Conservation (phyloP, 2,329 filamentous ascomycete genomes). For the Chaetomium strumarium region DNA sequence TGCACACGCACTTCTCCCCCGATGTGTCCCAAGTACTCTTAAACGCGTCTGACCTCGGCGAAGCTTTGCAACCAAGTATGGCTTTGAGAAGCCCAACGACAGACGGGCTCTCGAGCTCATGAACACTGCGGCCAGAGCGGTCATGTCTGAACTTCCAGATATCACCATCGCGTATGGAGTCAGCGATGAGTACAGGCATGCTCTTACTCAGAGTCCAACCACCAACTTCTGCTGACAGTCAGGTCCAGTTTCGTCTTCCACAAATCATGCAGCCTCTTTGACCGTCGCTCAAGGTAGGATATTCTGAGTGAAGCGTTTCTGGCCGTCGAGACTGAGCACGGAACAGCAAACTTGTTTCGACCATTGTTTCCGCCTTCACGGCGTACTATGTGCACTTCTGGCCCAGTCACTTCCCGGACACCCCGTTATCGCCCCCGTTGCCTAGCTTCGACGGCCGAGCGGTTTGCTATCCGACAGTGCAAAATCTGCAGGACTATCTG, state of each 20-base stretch:
- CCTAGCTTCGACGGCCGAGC: slow-evolving; percentile 91
- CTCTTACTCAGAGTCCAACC: slow-evolving; percentile 20
- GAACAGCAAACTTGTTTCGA: slow-evolving; percentile 78
- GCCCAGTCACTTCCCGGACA: slow-evolving; percentile 68
- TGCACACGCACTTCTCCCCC: no score
- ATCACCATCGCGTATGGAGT: slow-evolving; percentile 85
- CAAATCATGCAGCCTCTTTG: slow-evolving; percentile 75
- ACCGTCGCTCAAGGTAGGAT: slow-evolving; percentile 69
- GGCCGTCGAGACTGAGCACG: slow-evolving; percentile 1
- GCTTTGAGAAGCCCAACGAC: slow-evolving; percentile 91
- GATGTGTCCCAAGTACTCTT: no score
- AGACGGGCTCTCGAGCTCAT: slow-evolving; percentile 80
- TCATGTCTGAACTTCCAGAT: slow-evolving; percentile 78
- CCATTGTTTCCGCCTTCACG: slow-evolving; percentile 88
- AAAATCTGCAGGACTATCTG: slow-evolving; percentile 88
- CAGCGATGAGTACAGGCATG: slow-evolving; percentile 82
- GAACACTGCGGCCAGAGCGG: slow-evolving; percentile 84
- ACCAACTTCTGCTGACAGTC: slow-evolving; percentile 8
- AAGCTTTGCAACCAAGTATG: slow-evolving; percentile 76
- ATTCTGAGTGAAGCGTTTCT: background rate
- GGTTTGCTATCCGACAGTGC: slow-evolving; percentile 77
- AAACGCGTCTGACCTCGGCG: slow-evolving; percentile 17
- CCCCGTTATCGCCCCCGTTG: slow-evolving; percentile 63
- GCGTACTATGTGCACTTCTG: slow-evolving; percentile 83
- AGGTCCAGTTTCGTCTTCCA: slow-evolving; percentile 74